Conservation (phyloP, 1,284 basidiomycete genomes). For the Sporisorium scitamineum region DNA sequence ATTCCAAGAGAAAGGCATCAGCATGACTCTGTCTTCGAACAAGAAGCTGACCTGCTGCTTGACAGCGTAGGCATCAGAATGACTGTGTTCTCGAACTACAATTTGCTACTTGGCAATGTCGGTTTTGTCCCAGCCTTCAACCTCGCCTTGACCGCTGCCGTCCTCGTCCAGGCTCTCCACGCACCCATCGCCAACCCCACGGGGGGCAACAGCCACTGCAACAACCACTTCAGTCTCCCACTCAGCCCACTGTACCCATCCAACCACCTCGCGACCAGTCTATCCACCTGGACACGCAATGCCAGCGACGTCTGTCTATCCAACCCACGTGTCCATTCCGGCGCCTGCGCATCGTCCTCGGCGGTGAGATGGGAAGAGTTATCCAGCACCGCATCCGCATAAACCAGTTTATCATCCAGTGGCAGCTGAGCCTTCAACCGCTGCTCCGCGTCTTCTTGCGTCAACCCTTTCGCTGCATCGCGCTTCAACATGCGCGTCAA, state of each 20-base stretch:
- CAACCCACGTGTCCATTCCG: conserved; percentile 23
- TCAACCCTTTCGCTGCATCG: conserved; percentile 69
- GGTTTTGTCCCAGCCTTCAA: conserved; percentile 18
- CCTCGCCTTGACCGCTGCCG: conserved; percentile 26
- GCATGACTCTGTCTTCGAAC: too few species aligned
- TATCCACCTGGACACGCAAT: conserved; percentile 76
- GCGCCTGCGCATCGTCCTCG: conserved; percentile 4
- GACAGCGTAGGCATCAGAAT: too few species aligned
- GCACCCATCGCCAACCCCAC: conserved; percentile 73
- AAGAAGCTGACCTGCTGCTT: too few species aligned
- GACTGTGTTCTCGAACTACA: conserved; percentile 9
- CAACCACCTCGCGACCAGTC: conserved; percentile 75
- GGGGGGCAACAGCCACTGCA: conserved; percentile 85
- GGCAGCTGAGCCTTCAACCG: conserved; percentile 85
- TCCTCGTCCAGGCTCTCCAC: conserved; percentile 48
- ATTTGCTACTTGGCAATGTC: conserved; percentile 26
- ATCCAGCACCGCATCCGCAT: conserved; percentile 88
- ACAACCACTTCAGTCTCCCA: conserved; percentile 77
- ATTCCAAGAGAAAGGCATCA: too few species aligned
- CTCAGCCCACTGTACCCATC: conserved; percentile 71
- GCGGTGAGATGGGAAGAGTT: conserved; percentile 79
- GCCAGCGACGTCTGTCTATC: conserved; percentile 32
- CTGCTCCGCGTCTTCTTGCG: conserved; percentile 74
- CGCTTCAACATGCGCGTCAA: conserved; percentile 62
- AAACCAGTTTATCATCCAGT: conserved; percentile 81